Percentiles rank a stretch among this genome's conserved stretches.
phyloP scores from a whole-genome alignment of 352 stramenopile species.

The Thalassiosira ordinaria region DNA sequence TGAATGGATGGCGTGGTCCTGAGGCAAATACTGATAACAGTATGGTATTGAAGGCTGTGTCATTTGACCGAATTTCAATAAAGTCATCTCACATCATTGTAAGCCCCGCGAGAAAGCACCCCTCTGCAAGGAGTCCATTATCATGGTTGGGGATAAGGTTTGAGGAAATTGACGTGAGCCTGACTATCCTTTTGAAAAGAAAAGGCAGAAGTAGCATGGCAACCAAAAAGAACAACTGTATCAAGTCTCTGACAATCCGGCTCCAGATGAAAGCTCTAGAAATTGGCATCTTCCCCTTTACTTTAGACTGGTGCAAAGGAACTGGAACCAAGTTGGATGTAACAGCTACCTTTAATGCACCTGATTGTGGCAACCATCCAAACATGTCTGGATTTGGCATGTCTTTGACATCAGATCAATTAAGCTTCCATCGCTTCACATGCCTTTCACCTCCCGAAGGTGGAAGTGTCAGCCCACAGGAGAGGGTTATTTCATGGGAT shows the following conservation, averaged over 20 bases:
- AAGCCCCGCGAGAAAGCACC: slow-evolving; percentile 16
- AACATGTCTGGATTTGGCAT: slow-evolving; percentile 26
- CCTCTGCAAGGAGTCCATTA: slow-evolving; percentile 11
- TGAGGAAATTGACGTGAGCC: slow-evolving; percentile 44
- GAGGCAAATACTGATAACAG: slow-evolving; percentile 9
- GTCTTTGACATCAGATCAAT: slow-evolving; percentile 25
- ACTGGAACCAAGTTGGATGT: slow-evolving; percentile 34
- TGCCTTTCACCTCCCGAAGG: neutral
- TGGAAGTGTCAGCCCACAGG: slow-evolving; percentile 6
- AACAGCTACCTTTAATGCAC: slow-evolving; percentile 27
- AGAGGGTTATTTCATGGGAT: slow-evolving; percentile 48
- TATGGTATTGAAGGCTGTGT: slow-evolving; percentile 43
- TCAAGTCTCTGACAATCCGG: slow-evolving; percentile 36
- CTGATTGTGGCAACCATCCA: slow-evolving; percentile 9
- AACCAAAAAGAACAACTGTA: neutral
- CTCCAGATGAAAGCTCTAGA: slow-evolving; percentile 30
- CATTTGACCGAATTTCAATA: slow-evolving; percentile 52
- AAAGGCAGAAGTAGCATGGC: slow-evolving; percentile 34
- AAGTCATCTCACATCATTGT: slow-evolving; percentile 40
- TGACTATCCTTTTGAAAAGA: slow-evolving; percentile 44
- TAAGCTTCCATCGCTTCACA: slow-evolving; percentile 30
- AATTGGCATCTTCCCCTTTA: slow-evolving; percentile 39
- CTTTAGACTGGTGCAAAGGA: slow-evolving; percentile 26
- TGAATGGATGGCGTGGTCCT: slow-evolving; percentile 40
- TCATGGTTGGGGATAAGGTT: slow-evolving; percentile 44